phyloP scores from a whole-genome alignment of 495 filamentous ascomycete genomes.

The Penicillium psychrofluorescens region DNA sequence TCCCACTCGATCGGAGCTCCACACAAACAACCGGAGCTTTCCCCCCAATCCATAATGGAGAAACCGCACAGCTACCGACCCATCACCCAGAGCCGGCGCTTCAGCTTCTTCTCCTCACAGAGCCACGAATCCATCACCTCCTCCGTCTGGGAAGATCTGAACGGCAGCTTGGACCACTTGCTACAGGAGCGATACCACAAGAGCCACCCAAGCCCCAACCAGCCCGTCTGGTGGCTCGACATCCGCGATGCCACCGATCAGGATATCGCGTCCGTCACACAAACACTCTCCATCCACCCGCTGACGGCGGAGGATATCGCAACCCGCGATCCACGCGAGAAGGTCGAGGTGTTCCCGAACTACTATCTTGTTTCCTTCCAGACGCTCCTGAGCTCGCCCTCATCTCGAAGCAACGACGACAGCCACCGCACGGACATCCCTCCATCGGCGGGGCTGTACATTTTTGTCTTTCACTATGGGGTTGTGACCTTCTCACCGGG shows the following conservation, averaged over 20 bases:
- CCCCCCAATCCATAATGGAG: neutral
- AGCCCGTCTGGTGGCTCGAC: conserved; percentile 83
- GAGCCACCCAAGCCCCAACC: conserved; percentile 6
- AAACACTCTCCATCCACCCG: conserved; percentile 81
- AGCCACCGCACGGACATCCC: conserved; percentile 46
- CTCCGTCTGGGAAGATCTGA: conserved; percentile 66
- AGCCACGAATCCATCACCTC: conserved; percentile 71
- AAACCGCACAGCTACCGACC: neutral
- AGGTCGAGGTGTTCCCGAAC: conserved; percentile 86
- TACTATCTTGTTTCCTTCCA: conserved; percentile 96
- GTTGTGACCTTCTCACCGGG: conserved; percentile 83
- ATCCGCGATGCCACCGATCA: conserved; percentile 76
- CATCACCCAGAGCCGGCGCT: conserved; percentile 36
- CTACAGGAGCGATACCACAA: conserved; percentile 51
- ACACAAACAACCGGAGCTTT: neutral
- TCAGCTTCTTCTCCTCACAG: conserved; percentile 86
- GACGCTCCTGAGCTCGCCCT: conserved; percentile 60
- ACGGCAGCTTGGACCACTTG: conserved; percentile 65
- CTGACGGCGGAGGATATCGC: conserved; percentile 87
- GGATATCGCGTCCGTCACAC: conserved; percentile 69
- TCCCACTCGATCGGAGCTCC: too few species aligned
- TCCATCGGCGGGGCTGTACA: conserved; percentile 80
- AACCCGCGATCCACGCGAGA: conserved; percentile 85
- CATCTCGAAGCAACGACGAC: conserved; percentile 39
- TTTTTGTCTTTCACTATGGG: conserved; percentile 87